Conservation (phyloP, 345 rosid genomes). For the Boechera divaricarpa region DNA sequence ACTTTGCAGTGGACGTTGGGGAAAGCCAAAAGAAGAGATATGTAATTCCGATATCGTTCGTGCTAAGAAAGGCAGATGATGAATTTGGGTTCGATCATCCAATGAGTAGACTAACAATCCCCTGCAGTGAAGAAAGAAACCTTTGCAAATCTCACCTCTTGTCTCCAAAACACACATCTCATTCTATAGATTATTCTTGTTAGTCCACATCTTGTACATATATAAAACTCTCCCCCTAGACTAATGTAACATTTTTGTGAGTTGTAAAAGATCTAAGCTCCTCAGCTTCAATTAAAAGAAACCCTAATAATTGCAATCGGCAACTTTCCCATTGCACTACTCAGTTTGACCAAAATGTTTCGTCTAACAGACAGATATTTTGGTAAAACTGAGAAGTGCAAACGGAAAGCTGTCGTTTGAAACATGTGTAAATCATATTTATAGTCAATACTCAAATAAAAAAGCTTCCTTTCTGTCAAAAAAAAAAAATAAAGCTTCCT, state of each 20-base stretch:
- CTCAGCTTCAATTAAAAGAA: too few species aligned
- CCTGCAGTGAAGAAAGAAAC: conserved; percentile 7
- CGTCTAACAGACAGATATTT: too few species aligned
- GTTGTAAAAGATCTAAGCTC: conserved; percentile 8
- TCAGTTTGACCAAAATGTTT: too few species aligned
- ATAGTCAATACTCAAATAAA: neutral
- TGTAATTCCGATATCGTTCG: conserved; percentile 32
- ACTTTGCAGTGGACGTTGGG: conserved; percentile 38
- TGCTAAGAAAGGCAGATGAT: conserved; percentile 29
- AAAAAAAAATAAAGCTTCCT: neutral
- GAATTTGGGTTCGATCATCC: conserved; percentile 24
- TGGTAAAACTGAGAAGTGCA: too few species aligned
- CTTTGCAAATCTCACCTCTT: conserved; percentile 1
- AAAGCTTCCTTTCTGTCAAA: neutral
- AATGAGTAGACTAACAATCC: conserved; percentile 24
- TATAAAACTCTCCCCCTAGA: neutral
- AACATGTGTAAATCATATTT: too few species aligned
- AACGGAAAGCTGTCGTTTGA: too few species aligned
- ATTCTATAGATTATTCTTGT: conserved; percentile 16
- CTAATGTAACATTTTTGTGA: conserved; percentile 4
- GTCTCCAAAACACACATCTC: conserved; percentile 16
- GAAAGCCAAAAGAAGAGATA: conserved; percentile 30
- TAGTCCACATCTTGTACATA: conserved; percentile 7
- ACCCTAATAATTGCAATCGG: too few species aligned
- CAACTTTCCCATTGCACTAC: too few species aligned